phyloP scores from a whole-genome alignment of 176 grass and related monocot species.

The Canna indica region DNA sequence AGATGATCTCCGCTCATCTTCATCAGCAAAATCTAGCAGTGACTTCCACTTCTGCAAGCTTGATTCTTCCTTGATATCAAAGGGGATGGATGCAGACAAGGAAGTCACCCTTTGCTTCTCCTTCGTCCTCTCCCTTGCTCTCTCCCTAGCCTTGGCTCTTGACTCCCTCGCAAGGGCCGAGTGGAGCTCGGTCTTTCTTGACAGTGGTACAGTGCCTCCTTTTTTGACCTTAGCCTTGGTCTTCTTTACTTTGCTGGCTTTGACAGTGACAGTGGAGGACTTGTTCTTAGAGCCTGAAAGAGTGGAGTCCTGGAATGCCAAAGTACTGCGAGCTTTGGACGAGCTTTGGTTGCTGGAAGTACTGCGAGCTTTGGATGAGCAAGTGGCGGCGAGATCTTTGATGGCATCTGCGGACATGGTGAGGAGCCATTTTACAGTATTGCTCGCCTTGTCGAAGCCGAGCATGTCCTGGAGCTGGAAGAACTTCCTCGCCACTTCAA shows the following conservation, averaged over 20 bases:
- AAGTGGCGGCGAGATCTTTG: constrained; percentile 30
- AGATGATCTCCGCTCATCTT: background rate
- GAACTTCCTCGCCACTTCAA: constrained; percentile 78
- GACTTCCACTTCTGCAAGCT: background rate
- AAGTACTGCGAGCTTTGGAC: background rate
- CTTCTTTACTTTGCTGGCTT: constrained; percentile 36
- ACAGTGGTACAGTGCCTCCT: constrained; percentile 24
- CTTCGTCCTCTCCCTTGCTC: constrained; percentile 73
- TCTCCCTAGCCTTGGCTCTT: constrained; percentile 62
- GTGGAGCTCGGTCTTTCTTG: constrained; percentile 26
- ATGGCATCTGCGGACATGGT: constrained; percentile 63
- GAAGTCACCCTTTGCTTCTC: constrained; percentile 53
- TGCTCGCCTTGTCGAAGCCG: constrained; percentile 90
- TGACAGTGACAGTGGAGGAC: background rate
- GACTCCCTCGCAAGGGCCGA: constrained; percentile 54
- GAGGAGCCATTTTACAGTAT: constrained; percentile 91
- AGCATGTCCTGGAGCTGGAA: constrained; percentile 85
- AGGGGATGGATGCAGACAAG: background rate
- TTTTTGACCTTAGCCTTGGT: constrained; percentile 24
- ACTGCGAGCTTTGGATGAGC: background rate
- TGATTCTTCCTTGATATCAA: background rate
- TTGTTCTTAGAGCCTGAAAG: constrained; percentile 32
- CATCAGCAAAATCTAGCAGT: background rate
- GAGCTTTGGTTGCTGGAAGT: constrained; percentile 8
- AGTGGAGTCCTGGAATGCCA: constrained; percentile 21